phyloP scores from a whole-genome alignment of 257 asterid species.

The Osmanthus fragrans region DNA sequence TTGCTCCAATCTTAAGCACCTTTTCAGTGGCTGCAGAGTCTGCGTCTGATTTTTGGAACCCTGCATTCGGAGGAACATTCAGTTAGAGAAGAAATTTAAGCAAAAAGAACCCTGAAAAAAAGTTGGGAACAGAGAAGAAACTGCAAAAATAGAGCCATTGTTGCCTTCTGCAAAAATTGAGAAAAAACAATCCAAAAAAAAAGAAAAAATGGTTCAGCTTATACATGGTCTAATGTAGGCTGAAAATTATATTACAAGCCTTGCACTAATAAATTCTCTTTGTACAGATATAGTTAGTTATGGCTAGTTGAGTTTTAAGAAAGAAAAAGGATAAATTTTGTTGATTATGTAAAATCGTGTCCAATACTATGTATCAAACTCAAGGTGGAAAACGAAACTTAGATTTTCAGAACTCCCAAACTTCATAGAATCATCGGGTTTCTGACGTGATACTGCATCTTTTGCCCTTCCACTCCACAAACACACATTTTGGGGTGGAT shows the following conservation, averaged over 20 bases:
- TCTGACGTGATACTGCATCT: not conserved
- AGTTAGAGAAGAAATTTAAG: slow-evolving; percentile 31
- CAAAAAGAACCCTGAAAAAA: not conserved
- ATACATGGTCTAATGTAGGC: not conserved
- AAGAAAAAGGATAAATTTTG: not conserved
- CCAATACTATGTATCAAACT: not conserved
- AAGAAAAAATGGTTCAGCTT: not conserved
- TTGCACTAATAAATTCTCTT: not conserved
- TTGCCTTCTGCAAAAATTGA: not conserved
- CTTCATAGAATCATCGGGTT: not conserved
- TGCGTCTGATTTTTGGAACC: slow-evolving; percentile 82
- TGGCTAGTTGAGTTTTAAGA: not conserved
- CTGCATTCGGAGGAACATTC: slow-evolving; percentile 68
- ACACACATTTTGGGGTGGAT: slow-evolving; percentile 17
- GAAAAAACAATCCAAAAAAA: slow-evolving; percentile 2
- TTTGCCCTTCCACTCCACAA: not conserved
- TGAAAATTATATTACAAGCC: not conserved
- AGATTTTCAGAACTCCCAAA: not conserved
- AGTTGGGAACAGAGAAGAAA: not conserved
- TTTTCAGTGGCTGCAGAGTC: slow-evolving; percentile 72
- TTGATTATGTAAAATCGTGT: not conserved
- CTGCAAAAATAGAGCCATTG: not conserved
- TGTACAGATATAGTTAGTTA: not conserved
- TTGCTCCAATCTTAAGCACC: slow-evolving; percentile 85
- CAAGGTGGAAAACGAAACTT: not conserved